Conservation (phyloP, 1,139 yeast species). For the Saccharomyces uvarum region DNA sequence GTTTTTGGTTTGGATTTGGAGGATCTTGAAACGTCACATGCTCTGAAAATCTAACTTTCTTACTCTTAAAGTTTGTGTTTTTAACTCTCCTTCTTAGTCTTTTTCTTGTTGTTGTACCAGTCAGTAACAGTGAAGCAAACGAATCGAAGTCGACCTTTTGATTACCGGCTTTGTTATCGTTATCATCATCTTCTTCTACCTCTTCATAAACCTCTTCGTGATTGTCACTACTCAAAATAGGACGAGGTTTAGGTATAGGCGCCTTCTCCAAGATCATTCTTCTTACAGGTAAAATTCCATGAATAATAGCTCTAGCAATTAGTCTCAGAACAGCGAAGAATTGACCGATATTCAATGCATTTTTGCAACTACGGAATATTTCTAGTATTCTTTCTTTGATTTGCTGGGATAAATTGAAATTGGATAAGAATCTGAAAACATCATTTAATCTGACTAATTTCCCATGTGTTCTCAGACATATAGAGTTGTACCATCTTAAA, state of each 20-base stretch:
- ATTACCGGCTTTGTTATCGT: constrained; percentile 6
- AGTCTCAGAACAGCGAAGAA: constrained; percentile 65
- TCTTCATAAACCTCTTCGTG: constrained; percentile 32
- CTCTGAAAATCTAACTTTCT: constrained; percentile 66
- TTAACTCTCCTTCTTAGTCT: constrained; percentile 30
- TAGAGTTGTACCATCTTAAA: constrained; percentile 70
- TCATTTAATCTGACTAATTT: constrained; percentile 53
- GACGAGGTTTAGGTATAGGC: constrained; percentile 59
- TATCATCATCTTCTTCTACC: constrained; percentile 19
- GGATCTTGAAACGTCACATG: constrained; percentile 38
- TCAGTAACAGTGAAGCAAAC: constrained; percentile 63
- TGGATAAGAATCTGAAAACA: constrained; percentile 54
- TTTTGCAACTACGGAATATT: constrained; percentile 45
- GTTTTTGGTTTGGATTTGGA: constrained; percentile 8
- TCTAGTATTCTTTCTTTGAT: constrained; percentile 41
- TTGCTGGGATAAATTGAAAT: constrained; percentile 45
- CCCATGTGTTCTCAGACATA: constrained; percentile 48
- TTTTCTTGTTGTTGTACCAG: constrained; percentile 48
- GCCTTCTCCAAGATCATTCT: constrained; percentile 45
- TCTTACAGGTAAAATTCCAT: constrained; percentile 44
- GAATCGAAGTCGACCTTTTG: constrained; percentile 56
- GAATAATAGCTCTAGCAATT: constrained; percentile 43
- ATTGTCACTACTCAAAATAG: constrained; percentile 49
- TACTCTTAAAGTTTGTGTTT: constrained; percentile 35
- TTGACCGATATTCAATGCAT: constrained; percentile 60